Evolutionary conservation across 306 rosid species (phyloP).

Genomic region (Crataegus laevigata): DNA sequence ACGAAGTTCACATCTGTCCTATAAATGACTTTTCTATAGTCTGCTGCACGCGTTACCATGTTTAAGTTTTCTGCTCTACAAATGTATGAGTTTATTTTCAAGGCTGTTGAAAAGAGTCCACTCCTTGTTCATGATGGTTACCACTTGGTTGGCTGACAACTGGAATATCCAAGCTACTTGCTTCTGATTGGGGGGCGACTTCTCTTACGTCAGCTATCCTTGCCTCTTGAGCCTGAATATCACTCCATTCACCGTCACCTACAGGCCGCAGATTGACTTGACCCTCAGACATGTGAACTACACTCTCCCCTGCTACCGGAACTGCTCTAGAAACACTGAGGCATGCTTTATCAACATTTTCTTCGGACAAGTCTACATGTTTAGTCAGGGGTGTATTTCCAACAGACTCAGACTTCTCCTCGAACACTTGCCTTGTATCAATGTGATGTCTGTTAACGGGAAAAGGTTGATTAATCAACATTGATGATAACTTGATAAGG

Average conservation of each 20-base stretch:
- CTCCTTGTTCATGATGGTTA: slow-evolving; percentile 67
- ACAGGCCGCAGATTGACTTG: slow-evolving; percentile 53
- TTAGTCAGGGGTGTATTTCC: slow-evolving; percentile 48
- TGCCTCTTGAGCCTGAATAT: slow-evolving; percentile 87
- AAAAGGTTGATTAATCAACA: neutral
- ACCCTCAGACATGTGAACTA: slow-evolving; percentile 65
- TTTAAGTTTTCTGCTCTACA: slow-evolving; percentile 17
- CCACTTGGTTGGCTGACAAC: slow-evolving; percentile 68
- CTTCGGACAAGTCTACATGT: slow-evolving; percentile 76
- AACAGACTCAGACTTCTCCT: slow-evolving; percentile 68
- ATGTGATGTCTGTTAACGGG: slow-evolving; percentile 63
- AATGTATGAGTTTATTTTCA: slow-evolving; percentile 25
- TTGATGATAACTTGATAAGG: neutral
- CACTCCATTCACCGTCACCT: slow-evolving; percentile 82
- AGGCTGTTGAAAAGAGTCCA: slow-evolving; percentile 55
- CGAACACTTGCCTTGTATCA: slow-evolving; percentile 65
- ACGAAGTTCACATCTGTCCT: slow-evolving; percentile 32
- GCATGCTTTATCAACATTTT: slow-evolving; percentile 96
- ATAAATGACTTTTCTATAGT: slow-evolving; percentile 25
- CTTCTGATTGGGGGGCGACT: slow-evolving; percentile 60
- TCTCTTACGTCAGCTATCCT: slow-evolving; percentile 93
- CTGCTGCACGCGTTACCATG: slow-evolving; percentile 22
- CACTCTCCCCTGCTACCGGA: slow-evolving; percentile 63
- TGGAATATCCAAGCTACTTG: slow-evolving; percentile 87
- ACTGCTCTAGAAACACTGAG: slow-evolving; percentile 67